Conservation (phyloP, 2,329 filamentous ascomycete genomes). For the Hypomyces rosellus region DNA sequence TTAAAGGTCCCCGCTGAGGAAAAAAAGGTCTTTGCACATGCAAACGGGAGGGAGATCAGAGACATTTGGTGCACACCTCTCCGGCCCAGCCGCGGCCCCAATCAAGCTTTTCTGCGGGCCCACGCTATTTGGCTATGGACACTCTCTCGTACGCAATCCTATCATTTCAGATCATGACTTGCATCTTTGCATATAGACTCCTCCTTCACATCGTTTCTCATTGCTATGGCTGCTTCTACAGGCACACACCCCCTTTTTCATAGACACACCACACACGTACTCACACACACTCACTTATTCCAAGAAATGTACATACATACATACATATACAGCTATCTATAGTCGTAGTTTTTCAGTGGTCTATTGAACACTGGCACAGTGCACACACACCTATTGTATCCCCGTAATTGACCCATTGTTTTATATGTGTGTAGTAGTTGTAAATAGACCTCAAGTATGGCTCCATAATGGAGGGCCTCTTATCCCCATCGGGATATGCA, state of each 20-base stretch:
- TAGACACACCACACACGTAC: neutral
- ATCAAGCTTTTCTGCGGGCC: constrained; percentile 14
- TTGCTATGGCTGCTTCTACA: neutral
- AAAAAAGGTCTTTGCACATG: neutral
- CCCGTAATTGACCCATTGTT: neutral
- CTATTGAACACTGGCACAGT: neutral
- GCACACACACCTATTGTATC: neutral
- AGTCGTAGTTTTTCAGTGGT: no score
- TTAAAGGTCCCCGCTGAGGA: neutral
- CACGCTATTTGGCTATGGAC: constrained; percentile 14
- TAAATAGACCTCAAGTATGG: neutral
- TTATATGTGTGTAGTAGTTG: no score
- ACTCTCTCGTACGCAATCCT: neutral
- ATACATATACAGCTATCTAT: no score
- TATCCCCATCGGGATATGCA: neutral
- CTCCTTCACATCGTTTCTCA: neutral
- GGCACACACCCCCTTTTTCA: neutral
- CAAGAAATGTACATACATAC: no score
- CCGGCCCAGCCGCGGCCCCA: constrained; percentile 11
- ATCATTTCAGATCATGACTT: neutral
- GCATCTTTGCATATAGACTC: neutral
- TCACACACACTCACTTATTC: no score
- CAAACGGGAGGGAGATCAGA: neutral
- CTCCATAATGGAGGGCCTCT: neutral
- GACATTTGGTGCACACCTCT: neutral